phyloP scores from a whole-genome alignment of 768 basidiomycete species.

The Leccinum aurantiacum region DNA sequence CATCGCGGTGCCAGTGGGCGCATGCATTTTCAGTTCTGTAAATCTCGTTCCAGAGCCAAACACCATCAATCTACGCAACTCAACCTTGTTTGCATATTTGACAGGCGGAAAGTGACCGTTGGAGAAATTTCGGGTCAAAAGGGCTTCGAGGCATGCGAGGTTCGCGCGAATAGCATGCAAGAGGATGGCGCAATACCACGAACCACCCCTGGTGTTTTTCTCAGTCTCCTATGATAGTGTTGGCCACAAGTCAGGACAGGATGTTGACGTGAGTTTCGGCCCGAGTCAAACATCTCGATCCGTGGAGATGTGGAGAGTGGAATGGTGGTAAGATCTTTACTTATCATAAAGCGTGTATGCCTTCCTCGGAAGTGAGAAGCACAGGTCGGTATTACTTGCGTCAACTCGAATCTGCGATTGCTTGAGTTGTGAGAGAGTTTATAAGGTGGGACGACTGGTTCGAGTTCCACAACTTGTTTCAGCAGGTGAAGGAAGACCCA shows the following conservation, averaged over 20 bases:
- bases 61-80: constrained; percentile 8
- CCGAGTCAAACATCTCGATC: background rate
- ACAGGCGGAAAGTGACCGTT: background rate
- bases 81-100: constrained; percentile 15
- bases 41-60: background rate
- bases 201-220: background rate
- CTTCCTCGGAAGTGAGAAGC: background rate
- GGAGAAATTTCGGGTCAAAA: background rate
- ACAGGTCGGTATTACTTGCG: background rate
- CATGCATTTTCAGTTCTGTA: background rate
- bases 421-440: background rate
- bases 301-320: background rate
- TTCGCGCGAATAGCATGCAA: constrained; percentile 2
- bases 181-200: background rate
- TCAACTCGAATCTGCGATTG: background rate
- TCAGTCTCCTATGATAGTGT: background rate
- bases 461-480: constrained; percentile 1
- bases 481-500: background rate
- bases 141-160: background rate
- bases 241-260: background rate
- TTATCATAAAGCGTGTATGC: background rate
- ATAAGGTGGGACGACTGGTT: background rate
- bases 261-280: background rate
- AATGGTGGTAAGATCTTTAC: background rate
- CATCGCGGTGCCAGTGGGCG: constrained; percentile 1